phyloP scores from a whole-genome alignment of 2,329 filamentous ascomycete genomes.

The Alternaria postmessia region DNA sequence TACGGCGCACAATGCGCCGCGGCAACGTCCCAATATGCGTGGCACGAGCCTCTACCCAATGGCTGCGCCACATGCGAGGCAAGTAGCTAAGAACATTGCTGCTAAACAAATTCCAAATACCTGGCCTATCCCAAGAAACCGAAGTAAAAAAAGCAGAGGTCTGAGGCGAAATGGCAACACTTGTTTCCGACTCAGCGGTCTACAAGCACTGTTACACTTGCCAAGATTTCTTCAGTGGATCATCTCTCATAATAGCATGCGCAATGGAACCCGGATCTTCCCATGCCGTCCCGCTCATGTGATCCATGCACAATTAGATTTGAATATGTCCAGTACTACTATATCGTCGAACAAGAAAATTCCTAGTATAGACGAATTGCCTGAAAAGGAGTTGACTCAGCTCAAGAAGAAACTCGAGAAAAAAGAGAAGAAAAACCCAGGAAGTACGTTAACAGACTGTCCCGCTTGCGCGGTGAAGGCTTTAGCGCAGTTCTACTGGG shows the following conservation, averaged over 20 bases:
- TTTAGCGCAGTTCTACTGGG: not conserved
- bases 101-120: not conserved
- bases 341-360: not conserved
- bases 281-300: not conserved
- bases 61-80: no score
- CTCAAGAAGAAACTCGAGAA: not conserved
- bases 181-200: not conserved
- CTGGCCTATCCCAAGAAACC: not conserved
- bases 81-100: not conserved
- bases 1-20: not conserved
- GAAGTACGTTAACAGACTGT: not conserved
- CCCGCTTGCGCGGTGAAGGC: not conserved
- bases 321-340: not conserved
- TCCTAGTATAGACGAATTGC: not conserved
- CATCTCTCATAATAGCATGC: not conserved
- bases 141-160: not conserved
- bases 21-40: not conserved
- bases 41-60: not conserved
- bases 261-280: not conserved
- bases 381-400: not conserved
- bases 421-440: not conserved
- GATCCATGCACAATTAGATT: not conserved
- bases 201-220: not conserved
- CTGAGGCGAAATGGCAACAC: not conserved
- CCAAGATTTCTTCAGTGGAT: not conserved